Evolutionary conservation across 371 early-diverging fungal genomes (phyloP).

Genomic region (Syncephalastrum contaminatum): DNA sequence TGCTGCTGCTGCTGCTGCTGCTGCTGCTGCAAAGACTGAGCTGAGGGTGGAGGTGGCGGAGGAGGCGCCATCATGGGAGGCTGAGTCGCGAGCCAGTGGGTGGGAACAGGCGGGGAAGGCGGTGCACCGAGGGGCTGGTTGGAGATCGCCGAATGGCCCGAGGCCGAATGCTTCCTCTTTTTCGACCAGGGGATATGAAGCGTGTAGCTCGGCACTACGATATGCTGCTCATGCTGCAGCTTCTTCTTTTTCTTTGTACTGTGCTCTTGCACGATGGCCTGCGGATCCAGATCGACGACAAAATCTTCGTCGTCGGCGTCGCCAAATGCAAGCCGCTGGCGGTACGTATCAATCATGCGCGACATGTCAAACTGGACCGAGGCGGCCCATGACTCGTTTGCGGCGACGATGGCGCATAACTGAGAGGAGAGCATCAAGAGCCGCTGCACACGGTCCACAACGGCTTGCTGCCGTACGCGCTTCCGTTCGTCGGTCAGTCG

Average conservation of each 20-base stretch:
- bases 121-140: conserved; percentile 5
- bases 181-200: conserved; percentile 3
- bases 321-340: conserved; percentile 26
- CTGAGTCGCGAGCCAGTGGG: not conserved
- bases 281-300: not conserved
- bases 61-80: conserved; percentile 3
- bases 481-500: conserved; percentile 60
- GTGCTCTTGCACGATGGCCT: not conserved
- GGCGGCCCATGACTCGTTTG: conserved; percentile 32
- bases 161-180: conserved; percentile 2
- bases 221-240: conserved; percentile 2
- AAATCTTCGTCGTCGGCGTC: conserved; percentile 7
- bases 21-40: not conserved
- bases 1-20: conserved; percentile 15
- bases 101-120: not conserved
- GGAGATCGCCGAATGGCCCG: conserved; percentile 9
- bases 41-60: not conserved
- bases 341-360: conserved; percentile 32
- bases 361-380: conserved; percentile 29
- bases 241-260: conserved; percentile 11
- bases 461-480: conserved; percentile 35
- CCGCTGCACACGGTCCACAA: conserved; percentile 30
- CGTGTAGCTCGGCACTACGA: conserved; percentile 2
- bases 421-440: conserved; percentile 27
- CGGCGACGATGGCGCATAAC: conserved; percentile 35